Conservation (phyloP, 345 rosid species). For the Barbarea vulgaris region DNA sequence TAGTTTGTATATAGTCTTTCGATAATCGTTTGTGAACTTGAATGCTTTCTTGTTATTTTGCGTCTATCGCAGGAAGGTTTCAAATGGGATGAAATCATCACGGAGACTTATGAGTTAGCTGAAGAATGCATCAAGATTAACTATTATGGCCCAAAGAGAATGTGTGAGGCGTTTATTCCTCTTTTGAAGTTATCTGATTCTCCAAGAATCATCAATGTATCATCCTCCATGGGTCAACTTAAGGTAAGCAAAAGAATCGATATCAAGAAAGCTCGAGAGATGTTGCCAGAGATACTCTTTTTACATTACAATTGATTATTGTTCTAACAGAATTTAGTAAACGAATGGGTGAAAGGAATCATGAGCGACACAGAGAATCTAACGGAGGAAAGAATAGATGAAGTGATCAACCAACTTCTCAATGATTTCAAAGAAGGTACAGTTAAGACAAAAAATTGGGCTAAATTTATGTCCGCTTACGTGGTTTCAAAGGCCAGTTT, state of each 20-base stretch:
- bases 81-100: conserved; percentile 37
- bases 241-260: conserved; percentile 33
- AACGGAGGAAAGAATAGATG: conserved; percentile 50
- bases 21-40: background rate
- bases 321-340: conserved; percentile 34
- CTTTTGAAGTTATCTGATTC: conserved; percentile 51
- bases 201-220: conserved; percentile 54
- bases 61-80: conserved; percentile 23
- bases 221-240: conserved; percentile 47
- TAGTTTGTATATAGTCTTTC: background rate
- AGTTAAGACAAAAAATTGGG: conserved; percentile 44
- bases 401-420: conserved; percentile 41
- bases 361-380: conserved; percentile 48
- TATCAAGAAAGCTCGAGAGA: background rate
- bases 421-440: conserved; percentile 45
- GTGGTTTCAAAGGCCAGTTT: conserved; percentile 48
- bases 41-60: background rate
- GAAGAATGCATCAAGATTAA: conserved; percentile 51
- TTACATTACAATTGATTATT: background rate
- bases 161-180: conserved; percentile 50
- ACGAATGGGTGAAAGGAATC: conserved; percentile 47
- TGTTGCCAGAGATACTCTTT: background rate
- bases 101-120: conserved; percentile 40
- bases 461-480: conserved; percentile 36
- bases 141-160: conserved; percentile 57